phyloP scores from a whole-genome alignment of 768 basidiomycete species.

The Ramaria rubella region DNA sequence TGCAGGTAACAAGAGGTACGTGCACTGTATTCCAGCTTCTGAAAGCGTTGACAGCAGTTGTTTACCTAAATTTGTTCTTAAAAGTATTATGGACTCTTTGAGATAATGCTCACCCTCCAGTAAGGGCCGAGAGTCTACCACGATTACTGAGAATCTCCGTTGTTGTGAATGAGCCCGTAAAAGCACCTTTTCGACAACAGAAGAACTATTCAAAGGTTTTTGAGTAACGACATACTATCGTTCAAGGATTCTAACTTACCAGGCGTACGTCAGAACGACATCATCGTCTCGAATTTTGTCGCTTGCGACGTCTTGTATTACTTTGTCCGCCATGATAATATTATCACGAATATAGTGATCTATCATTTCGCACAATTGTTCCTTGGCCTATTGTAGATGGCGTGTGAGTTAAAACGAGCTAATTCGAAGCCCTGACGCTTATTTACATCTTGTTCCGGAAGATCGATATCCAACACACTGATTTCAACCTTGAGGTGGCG shows the following conservation, averaged over 20 bases:
- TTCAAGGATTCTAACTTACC: conserved; percentile 38
- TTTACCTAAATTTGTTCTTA: conserved; percentile 52
- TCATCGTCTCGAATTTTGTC: conserved; percentile 95
- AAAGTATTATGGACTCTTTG: not conserved
- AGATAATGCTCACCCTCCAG: conserved; percentile 65
- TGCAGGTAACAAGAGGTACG: conserved; percentile 87
- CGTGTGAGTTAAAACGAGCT: not conserved
- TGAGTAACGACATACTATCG: not conserved
- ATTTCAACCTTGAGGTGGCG: conserved; percentile 94
- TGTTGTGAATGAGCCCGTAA: conserved; percentile 68
- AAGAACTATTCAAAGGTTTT: conserved; percentile 55
- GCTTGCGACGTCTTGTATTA: conserved; percentile 82
- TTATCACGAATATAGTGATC: conserved; percentile 92
- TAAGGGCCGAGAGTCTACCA: conserved; percentile 92
- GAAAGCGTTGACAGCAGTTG: conserved; percentile 64
- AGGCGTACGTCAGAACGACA: conserved; percentile 86
- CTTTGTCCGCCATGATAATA: conserved; percentile 87
- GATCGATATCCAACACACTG: conserved; percentile 84
- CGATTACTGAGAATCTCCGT: conserved; percentile 80
- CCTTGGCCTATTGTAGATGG: conserved; percentile 67
- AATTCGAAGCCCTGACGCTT: not conserved
- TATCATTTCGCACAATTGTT: conserved; percentile 74
- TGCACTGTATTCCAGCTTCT: conserved; percentile 68
- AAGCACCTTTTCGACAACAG: conserved; percentile 86
- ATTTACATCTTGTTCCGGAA: conserved; percentile 86